Evolutionary conservation across 257 asterid species (phyloP), one percentile per base, ranked within the genome.

Genomic region (Lavandula angustifolia): DNA sequence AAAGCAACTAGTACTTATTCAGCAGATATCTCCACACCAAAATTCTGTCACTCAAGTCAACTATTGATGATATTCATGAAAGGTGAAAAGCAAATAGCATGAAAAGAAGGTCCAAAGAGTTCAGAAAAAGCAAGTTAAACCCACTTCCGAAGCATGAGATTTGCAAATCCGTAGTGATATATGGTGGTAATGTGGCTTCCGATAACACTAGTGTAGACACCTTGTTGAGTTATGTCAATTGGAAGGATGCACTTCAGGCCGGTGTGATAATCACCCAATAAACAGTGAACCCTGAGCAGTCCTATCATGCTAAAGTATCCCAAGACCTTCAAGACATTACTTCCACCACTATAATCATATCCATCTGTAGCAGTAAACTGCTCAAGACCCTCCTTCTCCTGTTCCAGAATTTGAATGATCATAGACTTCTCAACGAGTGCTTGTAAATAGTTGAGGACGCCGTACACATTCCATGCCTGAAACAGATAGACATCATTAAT

Each of bases 251-350:
- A 87, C 78, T 90, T 94, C 61, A 90, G 81, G 47, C 96, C 97
- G 60, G 99, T 90, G 71, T 84, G 96, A 74, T 94, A 94, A 83
- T 94, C 97, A 72, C 99, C 99, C 86, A 90, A 76, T 85, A 87
- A 76, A 79, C 99, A 94, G 73, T 94, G 99, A 61, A 94, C 99
- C 73, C 99, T 83, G 29, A 90, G 95, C 78, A 94, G 84, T 66
- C 99, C 99, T 32, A 94, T 88, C 99, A 87, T 90, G 82, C 99
- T 87, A 67, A 85, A 94, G 68, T 94, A 94, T 14, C 99, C 99
- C 75, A 94, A 81, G 47, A 90, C 95, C 86, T 90, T 94, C 87
- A 87, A 81, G 65, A 94, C 99, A 71, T 94, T 90, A 72, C 97
- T 94, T 74, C 99, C 99, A 64, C 99, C 99, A 64, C 54, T 78